These are phyloP conservation scores for Syncephalis fuscata DNA, from an alignment of 371 early-diverging fungal genomes.

Conservation along the genomic window DNA sequence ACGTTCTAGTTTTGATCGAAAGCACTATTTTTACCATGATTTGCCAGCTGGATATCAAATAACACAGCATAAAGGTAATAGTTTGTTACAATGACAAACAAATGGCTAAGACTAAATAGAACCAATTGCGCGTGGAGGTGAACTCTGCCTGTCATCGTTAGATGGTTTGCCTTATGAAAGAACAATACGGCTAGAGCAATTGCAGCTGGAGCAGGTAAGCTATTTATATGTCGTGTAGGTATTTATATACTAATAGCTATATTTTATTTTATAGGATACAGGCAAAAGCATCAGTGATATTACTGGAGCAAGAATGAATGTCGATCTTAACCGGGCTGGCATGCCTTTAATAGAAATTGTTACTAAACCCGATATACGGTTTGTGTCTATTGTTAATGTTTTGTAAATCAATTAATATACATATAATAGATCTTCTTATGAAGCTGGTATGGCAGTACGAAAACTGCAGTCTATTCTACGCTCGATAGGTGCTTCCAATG, in stretches of 20 bases:
- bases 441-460: conserved; percentile 60
- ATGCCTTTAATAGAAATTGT: conserved; percentile 82
- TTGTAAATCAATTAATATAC: background rate
- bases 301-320: conserved; percentile 33
- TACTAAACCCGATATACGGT: conserved; percentile 65
- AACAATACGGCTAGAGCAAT: conserved; percentile 54
- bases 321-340: conserved; percentile 82
- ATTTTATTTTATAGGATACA: conserved; percentile 32
- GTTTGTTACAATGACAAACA: too few relatives aligned
- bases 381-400: background rate
- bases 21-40: conserved; percentile 90
- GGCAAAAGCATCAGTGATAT: conserved; percentile 64
- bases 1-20: conserved; percentile 68
- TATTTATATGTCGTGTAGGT: background rate
- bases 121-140: conserved; percentile 50
- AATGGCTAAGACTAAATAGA: conserved; percentile 18
- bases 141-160: conserved; percentile 21
- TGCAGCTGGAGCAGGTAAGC: conserved; percentile 69
- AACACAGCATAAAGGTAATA: conserved; percentile 61
- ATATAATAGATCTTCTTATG: conserved; percentile 30
- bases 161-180: conserved; percentile 31
- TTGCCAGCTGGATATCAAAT: conserved; percentile 88
- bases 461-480: conserved; percentile 59
- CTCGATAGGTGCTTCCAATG: conserved; percentile 50
- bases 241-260: background rate